These are phyloP conservation scores for Globisporangium middletonii DNA, from an alignment of 352 stramenopile genomes.

Conservation along the genomic window DNA sequence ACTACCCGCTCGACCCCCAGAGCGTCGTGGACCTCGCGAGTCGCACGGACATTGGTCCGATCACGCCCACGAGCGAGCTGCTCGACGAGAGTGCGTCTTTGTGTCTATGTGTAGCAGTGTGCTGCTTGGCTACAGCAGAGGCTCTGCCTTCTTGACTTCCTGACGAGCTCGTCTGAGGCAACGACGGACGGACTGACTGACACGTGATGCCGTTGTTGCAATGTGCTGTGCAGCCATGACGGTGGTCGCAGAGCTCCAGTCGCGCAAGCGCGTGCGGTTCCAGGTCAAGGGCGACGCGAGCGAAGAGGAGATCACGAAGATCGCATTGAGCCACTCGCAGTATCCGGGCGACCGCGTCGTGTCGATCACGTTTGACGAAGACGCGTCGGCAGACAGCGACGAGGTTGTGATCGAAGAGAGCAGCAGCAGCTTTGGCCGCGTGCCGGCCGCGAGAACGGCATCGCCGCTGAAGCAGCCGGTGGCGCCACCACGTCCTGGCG, in stretches of 20 bases:
- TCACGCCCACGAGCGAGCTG: constrained; percentile 44
- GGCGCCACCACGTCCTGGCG: constrained; percentile 38
- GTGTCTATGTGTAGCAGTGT: neutral
- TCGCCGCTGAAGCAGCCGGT: constrained; percentile 11
- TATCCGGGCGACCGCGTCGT: constrained; percentile 42
- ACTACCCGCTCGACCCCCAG: constrained; percentile 51
- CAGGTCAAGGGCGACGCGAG: constrained; percentile 46
- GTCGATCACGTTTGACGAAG: constrained; percentile 58
- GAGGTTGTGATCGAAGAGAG: constrained; percentile 18
- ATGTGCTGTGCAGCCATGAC: constrained; percentile 32
- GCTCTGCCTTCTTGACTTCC: too few relatives aligned
- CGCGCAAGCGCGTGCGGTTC: constrained; percentile 46
- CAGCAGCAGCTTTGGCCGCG: neutral
- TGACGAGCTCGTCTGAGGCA: too few relatives aligned
- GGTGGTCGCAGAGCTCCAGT: constrained; percentile 54
- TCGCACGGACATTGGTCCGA: constrained; percentile 64
- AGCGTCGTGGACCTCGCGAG: constrained; percentile 27
- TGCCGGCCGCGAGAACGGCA: too few relatives aligned
- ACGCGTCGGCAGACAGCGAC: constrained; percentile 18
- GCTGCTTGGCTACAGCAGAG: neutral
- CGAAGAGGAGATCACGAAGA: constrained; percentile 57
- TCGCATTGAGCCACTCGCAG: constrained; percentile 41
- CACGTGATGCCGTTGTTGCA: neutral
- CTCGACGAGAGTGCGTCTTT: constrained; percentile 58
- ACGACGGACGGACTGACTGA: too few relatives aligned